Percentiles rank a stretch among this genome's conserved stretches.
Evolutionary conservation across 1,139 yeast species (phyloP).

Genomic region (Pichia cactophila): DNA sequence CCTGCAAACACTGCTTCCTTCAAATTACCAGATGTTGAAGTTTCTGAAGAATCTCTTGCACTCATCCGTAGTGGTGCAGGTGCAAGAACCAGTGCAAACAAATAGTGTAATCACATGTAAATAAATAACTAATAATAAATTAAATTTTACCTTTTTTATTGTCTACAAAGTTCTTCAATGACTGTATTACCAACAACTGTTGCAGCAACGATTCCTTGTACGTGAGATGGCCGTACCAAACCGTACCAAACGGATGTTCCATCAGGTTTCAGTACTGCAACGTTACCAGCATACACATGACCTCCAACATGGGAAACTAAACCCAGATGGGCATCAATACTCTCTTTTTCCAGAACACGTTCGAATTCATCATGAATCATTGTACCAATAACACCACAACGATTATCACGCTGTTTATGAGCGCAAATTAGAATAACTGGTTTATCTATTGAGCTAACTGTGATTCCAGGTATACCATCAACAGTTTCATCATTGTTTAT

Average conservation of each 20-base stretch:
- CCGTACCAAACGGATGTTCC: conserved; percentile 64
- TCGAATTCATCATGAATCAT: conserved; percentile 44
- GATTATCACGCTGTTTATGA: conserved; percentile 50
- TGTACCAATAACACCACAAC: conserved; percentile 66
- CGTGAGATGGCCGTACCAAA: conserved; percentile 52
- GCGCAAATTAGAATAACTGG: conserved; percentile 52
- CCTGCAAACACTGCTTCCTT: conserved; percentile 40
- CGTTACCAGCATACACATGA: conserved; percentile 73
- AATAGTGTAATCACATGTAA: neutral
- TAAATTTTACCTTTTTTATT: conserved; percentile 20
- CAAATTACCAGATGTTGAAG: conserved; percentile 49
- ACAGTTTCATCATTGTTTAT: conserved; percentile 1
- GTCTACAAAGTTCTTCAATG: conserved; percentile 50
- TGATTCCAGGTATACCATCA: conserved; percentile 12
- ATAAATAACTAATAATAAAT: neutral
- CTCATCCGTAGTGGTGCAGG: conserved; percentile 79
- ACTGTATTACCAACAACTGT: conserved; percentile 42
- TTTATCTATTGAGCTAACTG: conserved; percentile 10
- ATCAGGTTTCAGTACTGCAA: conserved; percentile 41
- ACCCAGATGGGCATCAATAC: conserved; percentile 35
- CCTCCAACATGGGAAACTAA: conserved; percentile 68
- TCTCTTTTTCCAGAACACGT: conserved; percentile 32
- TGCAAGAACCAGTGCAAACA: conserved; percentile 61
- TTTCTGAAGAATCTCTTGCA: conserved; percentile 53
- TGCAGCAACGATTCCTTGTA: conserved; percentile 56